Percentiles rank a stretch among this genome's conserved stretches.
These are phyloP conservation scores for Linum lewisii DNA, from an alignment of 345 rosid genomes.

Conservation along the genomic window DNA sequence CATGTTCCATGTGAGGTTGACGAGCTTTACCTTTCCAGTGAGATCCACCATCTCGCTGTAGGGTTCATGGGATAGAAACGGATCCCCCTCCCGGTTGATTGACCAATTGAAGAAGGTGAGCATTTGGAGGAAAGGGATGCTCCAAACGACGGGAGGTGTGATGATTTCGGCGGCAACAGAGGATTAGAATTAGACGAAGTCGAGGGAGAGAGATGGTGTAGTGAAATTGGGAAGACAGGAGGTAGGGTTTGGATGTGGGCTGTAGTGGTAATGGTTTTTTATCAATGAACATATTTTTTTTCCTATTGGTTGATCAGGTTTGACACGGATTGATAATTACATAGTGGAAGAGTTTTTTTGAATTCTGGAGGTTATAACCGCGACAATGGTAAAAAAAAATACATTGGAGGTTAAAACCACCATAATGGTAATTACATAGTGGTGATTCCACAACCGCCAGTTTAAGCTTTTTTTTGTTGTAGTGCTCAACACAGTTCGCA, in stretches of 20 bases:
- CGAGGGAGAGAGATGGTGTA: constrained; percentile 55
- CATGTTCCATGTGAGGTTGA: constrained; percentile 69
- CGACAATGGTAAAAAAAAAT: too few species aligned
- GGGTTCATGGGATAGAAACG: constrained; percentile 35
- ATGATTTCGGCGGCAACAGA: constrained; percentile 23
- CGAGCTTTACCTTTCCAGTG: constrained; percentile 66
- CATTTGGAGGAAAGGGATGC: constrained; percentile 53
- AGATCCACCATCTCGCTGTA: constrained; percentile 84
- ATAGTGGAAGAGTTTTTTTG: too few species aligned
- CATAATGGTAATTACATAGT: too few species aligned
- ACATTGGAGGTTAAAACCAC: too few species aligned
- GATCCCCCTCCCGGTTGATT: constrained; percentile 25
- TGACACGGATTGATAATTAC: too few species aligned
- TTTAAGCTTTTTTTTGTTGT: too few species aligned
- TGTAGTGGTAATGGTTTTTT: constrained; percentile 72
- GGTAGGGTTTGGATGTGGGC: constrained; percentile 34
- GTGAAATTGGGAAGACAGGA: constrained; percentile 33
- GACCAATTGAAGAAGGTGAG: constrained; percentile 89
- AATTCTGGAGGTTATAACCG: too few species aligned
- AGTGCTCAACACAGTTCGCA: too few species aligned
- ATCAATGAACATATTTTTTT: too few species aligned
- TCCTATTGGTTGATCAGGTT: too few species aligned
- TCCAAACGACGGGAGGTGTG: constrained; percentile 43
- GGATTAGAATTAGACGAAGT: constrained; percentile 48
- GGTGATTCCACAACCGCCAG: too few species aligned